phyloP scores from a whole-genome alignment of 78 protist species.

The Planoprotostelium fungivorum region DNA sequence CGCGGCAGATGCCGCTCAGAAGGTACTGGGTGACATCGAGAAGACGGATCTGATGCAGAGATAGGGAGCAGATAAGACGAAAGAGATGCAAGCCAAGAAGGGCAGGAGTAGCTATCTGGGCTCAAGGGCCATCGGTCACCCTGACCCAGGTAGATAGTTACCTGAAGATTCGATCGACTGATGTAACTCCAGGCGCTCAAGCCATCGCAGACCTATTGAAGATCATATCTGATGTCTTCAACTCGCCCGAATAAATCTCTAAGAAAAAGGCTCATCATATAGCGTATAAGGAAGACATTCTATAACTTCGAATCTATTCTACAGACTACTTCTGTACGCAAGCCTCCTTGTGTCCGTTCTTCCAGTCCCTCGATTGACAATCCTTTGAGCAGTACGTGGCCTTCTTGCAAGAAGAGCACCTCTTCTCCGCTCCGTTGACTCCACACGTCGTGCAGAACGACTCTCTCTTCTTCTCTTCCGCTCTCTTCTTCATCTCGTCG shows the following conservation, averaged over 20 bases:
- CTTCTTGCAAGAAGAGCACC: not conserved
- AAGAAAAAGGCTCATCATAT: no score
- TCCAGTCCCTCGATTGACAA: not conserved
- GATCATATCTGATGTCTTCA: no score
- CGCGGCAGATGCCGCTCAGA: not conserved
- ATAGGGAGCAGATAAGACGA: constrained; percentile 24
- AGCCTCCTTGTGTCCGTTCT: not conserved
- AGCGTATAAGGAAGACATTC: no score
- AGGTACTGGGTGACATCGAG: not conserved
- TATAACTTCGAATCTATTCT: no score
- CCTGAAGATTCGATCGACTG: no score
- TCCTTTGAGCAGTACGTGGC: not conserved
- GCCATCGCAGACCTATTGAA: no score
- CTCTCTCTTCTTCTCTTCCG: not conserved
- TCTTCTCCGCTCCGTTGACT: not conserved
- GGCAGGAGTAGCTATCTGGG: constrained; percentile 50
- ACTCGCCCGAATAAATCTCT: no score
- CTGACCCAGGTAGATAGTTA: constrained; percentile 63
- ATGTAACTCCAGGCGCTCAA: no score
- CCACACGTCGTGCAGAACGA: not conserved
- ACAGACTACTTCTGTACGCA: not conserved
- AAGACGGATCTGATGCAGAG: not conserved
- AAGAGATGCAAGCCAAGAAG: constrained; percentile 12
- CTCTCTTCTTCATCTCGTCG: not conserved
- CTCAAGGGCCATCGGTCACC: constrained; percentile 14